These are phyloP conservation scores for Pseudotsuga menziesii DNA, from an alignment of 75 land plant genomes.

Conservation along the genomic window DNA sequence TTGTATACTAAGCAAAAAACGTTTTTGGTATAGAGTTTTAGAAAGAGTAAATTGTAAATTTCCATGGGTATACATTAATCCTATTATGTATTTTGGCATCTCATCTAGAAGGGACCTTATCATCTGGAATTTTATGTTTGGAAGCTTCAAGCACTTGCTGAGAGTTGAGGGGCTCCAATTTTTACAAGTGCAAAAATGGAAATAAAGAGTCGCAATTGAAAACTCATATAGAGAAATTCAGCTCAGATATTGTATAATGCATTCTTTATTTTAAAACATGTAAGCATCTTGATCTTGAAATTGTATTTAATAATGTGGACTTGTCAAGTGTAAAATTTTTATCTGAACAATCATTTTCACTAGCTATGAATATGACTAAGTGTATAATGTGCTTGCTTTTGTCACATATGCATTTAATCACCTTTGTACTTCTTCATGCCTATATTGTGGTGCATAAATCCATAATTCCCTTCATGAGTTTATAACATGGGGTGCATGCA, in stretches of 20 bases:
- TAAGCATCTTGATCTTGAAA: too few species aligned
- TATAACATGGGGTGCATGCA: background rate
- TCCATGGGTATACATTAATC: background rate
- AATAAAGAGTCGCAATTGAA: background rate
- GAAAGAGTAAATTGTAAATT: background rate
- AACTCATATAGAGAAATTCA: background rate
- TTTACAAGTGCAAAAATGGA: background rate
- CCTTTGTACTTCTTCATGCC: background rate
- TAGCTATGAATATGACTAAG: background rate
- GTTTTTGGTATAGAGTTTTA: too few species aligned
- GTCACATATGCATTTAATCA: background rate
- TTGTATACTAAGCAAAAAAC: background rate
- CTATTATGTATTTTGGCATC: background rate
- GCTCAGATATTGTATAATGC: background rate
- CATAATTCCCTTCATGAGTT: background rate
- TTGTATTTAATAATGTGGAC: background rate
- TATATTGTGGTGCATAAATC: background rate
- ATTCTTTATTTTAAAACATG: background rate
- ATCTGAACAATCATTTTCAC: background rate
- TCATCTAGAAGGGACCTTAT: background rate
- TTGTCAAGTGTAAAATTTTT: too few species aligned
- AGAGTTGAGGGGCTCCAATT: background rate
- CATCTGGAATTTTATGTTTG: background rate
- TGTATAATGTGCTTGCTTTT: background rate
- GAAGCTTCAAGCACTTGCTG: background rate